A percentile compares a stretch with the other conserved stretches of the same genome.
These are phyloP conservation scores for Hymenoscyphus infarciens DNA, from an alignment of 2,329 filamentous ascomycete genomes.

Conservation along the genomic window DNA sequence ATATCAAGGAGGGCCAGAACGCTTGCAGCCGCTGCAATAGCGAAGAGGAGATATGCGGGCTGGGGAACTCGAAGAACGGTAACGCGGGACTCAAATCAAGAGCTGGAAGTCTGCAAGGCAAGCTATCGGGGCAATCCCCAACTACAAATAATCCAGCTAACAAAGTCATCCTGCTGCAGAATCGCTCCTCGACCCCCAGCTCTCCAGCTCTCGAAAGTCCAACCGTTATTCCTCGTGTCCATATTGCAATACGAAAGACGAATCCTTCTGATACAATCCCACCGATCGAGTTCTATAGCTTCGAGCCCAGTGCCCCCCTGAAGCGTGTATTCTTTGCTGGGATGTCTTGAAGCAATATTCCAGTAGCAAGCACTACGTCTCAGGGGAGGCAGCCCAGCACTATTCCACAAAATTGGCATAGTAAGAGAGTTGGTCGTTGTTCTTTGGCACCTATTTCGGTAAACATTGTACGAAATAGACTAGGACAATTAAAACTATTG, in stretches of 20 bases:
- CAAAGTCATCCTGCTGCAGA: background rate
- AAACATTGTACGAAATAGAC: too few relatives aligned
- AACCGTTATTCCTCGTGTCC: background rate
- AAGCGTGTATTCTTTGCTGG: background rate
- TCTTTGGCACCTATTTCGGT: too few relatives aligned
- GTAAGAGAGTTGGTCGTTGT: background rate
- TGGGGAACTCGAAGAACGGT: background rate
- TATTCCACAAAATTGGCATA: background rate
- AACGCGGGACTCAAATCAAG: background rate
- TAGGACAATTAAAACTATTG: too few relatives aligned
- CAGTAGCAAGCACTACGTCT: background rate
- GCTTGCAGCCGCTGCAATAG: background rate
- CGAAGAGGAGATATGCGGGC: background rate
- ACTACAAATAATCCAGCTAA: background rate
- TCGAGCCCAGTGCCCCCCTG: background rate
- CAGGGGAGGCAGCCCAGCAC: background rate
- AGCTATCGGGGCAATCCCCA: background rate
- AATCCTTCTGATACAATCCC: background rate
- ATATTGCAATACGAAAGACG: background rate
- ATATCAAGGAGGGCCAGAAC: too few relatives aligned
- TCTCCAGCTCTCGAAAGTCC: background rate
- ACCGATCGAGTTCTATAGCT: background rate
- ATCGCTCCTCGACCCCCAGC: background rate
- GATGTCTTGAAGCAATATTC: background rate
- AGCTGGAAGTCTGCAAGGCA: background rate